These are phyloP conservation scores for Guyanaporus albipodus DNA, from an alignment of 768 basidiomycete species.

Conservation along the genomic window DNA sequence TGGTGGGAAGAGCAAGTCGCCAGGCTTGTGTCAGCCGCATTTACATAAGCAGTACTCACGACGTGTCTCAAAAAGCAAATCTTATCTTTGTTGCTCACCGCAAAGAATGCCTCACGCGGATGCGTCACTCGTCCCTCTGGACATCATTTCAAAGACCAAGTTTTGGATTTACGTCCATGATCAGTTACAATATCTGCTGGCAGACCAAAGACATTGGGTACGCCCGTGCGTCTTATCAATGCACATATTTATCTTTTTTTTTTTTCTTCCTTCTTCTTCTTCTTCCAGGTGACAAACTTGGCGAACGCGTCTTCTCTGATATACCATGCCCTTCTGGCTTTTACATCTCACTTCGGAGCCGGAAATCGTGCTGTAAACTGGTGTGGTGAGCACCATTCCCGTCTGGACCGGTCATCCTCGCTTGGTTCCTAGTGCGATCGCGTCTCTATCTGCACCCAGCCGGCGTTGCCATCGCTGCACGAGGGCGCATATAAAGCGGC, in stretches of 20 bases:
- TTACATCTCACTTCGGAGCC: conserved; percentile 57
- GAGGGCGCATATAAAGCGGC: not conserved
- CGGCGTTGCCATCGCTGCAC: not conserved
- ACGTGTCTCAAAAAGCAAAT: too few species aligned
- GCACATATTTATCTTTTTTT: too few species aligned
- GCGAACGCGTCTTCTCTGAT: conserved; percentile 81
- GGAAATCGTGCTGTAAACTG: conserved; percentile 77
- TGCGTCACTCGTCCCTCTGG: conserved; percentile 63
- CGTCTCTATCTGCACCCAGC: not conserved
- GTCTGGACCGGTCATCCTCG: not conserved
- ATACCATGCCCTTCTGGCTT: conserved; percentile 72
- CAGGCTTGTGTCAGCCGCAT: too few species aligned
- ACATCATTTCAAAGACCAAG: conserved; percentile 64
- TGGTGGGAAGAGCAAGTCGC: not conserved
- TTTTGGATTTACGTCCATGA: conserved; percentile 77
- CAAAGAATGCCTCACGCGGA: conserved; percentile 82
- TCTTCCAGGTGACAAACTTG: conserved; percentile 71
- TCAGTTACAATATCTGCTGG: conserved; percentile 61
- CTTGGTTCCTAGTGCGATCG: not conserved
- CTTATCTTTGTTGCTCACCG: too few species aligned
- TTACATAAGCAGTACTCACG: conserved; percentile 11
- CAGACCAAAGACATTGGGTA: conserved; percentile 77
- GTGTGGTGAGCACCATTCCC: conserved; percentile 66
- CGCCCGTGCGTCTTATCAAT: conserved; percentile 15
- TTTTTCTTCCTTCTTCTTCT: too few species aligned